phyloP scores from a whole-genome alignment of 1,284 basidiomycete genomes.

The Papiliotrema laurentii region DNA sequence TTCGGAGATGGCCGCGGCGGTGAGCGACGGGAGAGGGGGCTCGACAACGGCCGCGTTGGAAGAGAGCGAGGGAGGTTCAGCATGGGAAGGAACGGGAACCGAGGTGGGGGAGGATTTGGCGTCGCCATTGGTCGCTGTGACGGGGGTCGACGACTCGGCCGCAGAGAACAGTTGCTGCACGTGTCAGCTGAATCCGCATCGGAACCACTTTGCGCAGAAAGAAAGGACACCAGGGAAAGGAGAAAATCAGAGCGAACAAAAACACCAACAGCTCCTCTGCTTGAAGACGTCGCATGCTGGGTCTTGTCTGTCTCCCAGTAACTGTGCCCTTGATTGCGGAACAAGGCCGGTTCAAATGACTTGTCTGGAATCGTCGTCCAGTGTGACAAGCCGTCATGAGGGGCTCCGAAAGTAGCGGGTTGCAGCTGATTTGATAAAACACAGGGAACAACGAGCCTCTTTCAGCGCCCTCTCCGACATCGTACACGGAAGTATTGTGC shows the following conservation, averaged over 20 bases:
- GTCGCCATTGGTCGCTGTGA: slow-evolving; percentile 4
- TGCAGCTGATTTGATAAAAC: background rate
- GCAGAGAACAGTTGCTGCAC: slow-evolving; percentile 33
- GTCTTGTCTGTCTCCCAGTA: slow-evolving; percentile 29
- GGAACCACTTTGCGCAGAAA: no score
- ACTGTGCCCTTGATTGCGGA: slow-evolving; percentile 34
- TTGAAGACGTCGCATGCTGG: slow-evolving; percentile 15
- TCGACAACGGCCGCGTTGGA: slow-evolving; percentile 11
- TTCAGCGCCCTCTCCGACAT: background rate
- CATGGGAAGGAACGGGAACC: slow-evolving; percentile 3
- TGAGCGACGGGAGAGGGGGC: slow-evolving; percentile 28
- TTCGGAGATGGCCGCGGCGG: slow-evolving; percentile 25
- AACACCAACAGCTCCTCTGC: slow-evolving; percentile 1
- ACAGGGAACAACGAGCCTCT: background rate
- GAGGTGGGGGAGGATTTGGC: slow-evolving; percentile 5
- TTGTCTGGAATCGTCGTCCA: slow-evolving; percentile 32
- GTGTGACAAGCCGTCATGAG: slow-evolving; percentile 22
- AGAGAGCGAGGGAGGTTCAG: slow-evolving; percentile 5
- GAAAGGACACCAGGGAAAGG: background rate
- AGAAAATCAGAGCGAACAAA: background rate
- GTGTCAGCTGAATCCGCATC: no score
- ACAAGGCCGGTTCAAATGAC: slow-evolving; percentile 26
- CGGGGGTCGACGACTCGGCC: slow-evolving; percentile 32
- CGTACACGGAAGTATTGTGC: no score
- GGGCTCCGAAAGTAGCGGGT: background rate